phyloP scores from a whole-genome alignment of 2,329 filamentous ascomycete genomes.

The Sporothrix globosa region DNA sequence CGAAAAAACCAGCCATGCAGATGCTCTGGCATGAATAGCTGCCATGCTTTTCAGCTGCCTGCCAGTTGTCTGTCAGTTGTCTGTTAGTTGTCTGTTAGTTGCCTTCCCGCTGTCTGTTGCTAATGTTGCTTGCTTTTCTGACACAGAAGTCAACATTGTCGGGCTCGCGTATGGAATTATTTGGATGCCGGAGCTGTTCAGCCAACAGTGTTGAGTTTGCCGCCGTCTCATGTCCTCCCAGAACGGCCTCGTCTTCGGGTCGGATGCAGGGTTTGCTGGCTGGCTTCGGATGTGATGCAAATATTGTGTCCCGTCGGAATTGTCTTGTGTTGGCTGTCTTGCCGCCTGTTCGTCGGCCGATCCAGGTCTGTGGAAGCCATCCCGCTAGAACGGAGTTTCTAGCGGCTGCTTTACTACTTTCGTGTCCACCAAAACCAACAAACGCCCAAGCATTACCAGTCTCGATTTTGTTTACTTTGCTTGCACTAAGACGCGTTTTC shows the following conservation, averaged over 20 bases:
- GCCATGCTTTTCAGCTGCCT: not conserved
- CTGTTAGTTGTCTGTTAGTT: not conserved
- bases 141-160: not conserved
- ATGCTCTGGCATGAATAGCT: not conserved
- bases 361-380: too few species aligned
- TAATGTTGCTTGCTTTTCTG: not conserved
- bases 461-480: not conserved
- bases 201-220: not conserved
- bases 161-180: not conserved
- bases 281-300: not conserved
- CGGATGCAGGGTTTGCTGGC: not conserved
- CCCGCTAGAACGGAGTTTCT: too few species aligned
- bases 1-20: not conserved
- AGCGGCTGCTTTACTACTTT: too few species aligned
- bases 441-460: too few species aligned
- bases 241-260: not conserved
- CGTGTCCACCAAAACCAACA: too few species aligned
- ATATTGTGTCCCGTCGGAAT: too few species aligned
- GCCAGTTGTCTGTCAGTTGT: not conserved
- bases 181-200: not conserved
- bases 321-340: too few species aligned
- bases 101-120: not conserved
- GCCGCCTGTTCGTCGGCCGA: not conserved
- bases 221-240: too few species aligned
- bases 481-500: not conserved